Conservation (phyloP, 2,329 filamentous ascomycete genomes). For the Akanthomyces lecanii region DNA sequence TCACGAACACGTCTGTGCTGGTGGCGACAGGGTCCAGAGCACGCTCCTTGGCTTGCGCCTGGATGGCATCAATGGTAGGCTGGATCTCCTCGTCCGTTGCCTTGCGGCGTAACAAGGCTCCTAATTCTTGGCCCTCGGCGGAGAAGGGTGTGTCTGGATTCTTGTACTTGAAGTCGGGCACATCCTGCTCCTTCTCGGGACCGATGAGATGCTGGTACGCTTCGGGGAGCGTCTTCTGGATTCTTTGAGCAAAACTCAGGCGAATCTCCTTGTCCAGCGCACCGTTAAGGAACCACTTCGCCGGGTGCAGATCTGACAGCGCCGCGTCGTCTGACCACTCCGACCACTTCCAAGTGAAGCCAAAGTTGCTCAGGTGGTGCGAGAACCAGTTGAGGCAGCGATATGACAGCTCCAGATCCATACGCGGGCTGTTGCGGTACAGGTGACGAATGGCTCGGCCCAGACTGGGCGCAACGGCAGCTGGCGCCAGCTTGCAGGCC, state of each 20-base stretch:
- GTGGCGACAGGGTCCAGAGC: conserved; percentile 74
- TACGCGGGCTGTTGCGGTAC: conserved; percentile 73
- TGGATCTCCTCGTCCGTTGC: conserved; percentile 84
- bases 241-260: conserved; percentile 90
- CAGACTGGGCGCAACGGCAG: conserved; percentile 90
- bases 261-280: conserved; percentile 95
- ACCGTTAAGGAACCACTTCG: conserved; percentile 88
- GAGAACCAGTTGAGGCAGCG: conserved; percentile 97
- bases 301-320: conserved; percentile 72
- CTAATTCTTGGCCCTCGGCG: conserved; percentile 76
- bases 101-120: conserved; percentile 76
- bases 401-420: conserved; percentile 83
- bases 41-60: conserved; percentile 67
- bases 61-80: conserved; percentile 72
- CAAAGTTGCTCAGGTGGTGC: conserved; percentile 97
- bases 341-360: conserved; percentile 98
- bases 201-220: conserved; percentile 78
- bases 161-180: conserved; percentile 90
- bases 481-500: conserved; percentile 90
- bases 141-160: conserved; percentile 76
- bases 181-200: conserved; percentile 87
- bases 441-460: conserved; percentile 89
- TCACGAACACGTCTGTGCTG: conserved; percentile 93
- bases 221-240: conserved; percentile 86
- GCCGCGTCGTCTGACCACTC: conserved; percentile 90